Percentiles rank a stretch among this genome's conserved stretches.
These are phyloP conservation scores for Hymenoscyphus infarciens DNA, from an alignment of 2,329 filamentous ascomycete species.

Conservation along the genomic window DNA sequence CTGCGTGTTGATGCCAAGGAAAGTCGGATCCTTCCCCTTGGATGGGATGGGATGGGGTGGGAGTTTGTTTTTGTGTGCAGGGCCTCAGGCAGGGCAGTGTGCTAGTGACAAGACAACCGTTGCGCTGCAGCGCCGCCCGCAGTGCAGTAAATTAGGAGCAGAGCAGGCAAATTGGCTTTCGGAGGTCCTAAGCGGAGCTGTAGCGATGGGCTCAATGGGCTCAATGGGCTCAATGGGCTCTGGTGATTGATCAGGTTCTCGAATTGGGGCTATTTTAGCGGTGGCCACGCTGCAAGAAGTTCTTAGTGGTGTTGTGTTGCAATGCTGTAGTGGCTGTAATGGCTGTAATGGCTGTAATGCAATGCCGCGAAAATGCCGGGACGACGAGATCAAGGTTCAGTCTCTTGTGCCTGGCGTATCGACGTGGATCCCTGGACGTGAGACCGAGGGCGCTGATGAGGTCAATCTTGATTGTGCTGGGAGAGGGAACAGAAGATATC, in stretches of 20 bases:
- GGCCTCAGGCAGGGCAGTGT: too few species aligned
- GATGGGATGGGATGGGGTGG: too few species aligned
- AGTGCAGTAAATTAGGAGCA: conserved; percentile 1
- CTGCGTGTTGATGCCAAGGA: background rate
- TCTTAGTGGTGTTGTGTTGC: too few species aligned
- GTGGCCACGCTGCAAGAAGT: background rate
- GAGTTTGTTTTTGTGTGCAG: background rate
- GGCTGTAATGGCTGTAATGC: too few species aligned
- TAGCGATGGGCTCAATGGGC: background rate
- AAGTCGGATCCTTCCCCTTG: background rate
- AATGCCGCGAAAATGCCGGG: background rate
- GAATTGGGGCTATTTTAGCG: background rate
- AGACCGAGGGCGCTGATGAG: background rate
- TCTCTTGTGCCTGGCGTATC: background rate
- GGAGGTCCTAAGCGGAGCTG: background rate
- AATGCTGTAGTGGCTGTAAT: too few species aligned
- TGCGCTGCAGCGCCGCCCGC: background rate
- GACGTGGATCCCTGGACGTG: background rate
- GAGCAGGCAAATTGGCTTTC: too few species aligned
- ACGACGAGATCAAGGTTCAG: background rate
- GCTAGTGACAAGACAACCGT: too few species aligned
- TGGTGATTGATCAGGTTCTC: background rate
- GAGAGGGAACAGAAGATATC: background rate
- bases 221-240: background rate
- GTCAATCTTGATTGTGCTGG: background rate